Base-by-base conservation (phyloP, 768 basidiomycete genomes). In the Tylopilus sp. region DNA sequence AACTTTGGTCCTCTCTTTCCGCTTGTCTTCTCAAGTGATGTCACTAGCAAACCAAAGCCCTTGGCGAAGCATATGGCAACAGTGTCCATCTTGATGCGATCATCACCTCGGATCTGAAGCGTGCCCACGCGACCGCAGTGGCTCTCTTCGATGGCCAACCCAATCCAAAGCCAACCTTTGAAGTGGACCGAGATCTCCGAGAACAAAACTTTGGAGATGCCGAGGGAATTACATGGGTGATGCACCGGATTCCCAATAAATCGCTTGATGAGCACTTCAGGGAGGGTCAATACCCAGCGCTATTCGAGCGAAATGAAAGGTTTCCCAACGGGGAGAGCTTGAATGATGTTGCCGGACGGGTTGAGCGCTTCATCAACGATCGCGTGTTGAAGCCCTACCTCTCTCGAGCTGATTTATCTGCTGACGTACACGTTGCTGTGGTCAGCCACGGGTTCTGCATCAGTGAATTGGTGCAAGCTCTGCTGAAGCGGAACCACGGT, bases 371-470 rank as follows among this genome's bases (percentile, higher is more conserved):
- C 16, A 69, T 89, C 26, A 64, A 78, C 11, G 73, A 82, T 6
- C 62, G 85, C 16, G 62, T 89, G 10, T 61, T 86, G 59, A 57
- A 58, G 33, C 80, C 84, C 4, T 77, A 85, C 58, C 68, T 89
- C n/a, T 56, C 67, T 64, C 62, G 74, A 21, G 75, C 74, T 1
- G 70, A 71, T 21, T 70, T 71, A 49, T 66, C 71, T 52, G 62
- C n/a, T n/a, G n/a, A 73, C 30, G 62, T 76, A 8, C 85, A 84
- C 55, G 65, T 90, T 24, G 87, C 82, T 1, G 60, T 91, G 34
- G 83, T 89, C 43, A 89, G 88, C 68, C 89, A 92, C 66, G 87
- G 90, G 1, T 59, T 88, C 21, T 84, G 83, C 66, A 85, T 91
- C 41, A 72, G 71, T 25, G 83, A 86, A 67, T 68, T 86, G 14